Conservation (phyloP, 73 alveolate species). For the Paramecium tetraurelia region DNA sequence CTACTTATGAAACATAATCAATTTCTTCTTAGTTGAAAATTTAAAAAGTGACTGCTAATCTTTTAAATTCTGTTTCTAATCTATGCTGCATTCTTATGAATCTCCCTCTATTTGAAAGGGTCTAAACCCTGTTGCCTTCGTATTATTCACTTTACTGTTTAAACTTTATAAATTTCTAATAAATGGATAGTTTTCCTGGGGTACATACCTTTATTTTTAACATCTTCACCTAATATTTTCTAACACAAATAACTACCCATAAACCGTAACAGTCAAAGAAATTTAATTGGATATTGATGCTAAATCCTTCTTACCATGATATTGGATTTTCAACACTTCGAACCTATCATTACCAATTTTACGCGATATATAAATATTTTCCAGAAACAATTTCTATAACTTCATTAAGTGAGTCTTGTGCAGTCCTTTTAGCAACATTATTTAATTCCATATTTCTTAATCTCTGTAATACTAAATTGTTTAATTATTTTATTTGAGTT, state of each 20-base stretch:
- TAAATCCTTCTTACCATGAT: too few relatives aligned
- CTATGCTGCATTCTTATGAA: neutral
- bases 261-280: too few relatives aligned
- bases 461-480: neutral
- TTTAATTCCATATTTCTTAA: neutral
- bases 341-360: too few relatives aligned
- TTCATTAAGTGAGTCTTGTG: constrained; percentile 50
- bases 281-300: too few relatives aligned
- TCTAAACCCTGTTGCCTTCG: neutral
- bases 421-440: neutral
- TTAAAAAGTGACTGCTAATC: neutral
- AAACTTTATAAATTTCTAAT: neutral
- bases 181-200: too few relatives aligned
- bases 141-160: neutral
- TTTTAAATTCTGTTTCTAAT: neutral
- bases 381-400: constrained; percentile 46
- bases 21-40: neutral
- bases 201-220: too few relatives aligned
- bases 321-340: too few relatives aligned
- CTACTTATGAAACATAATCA: neutral
- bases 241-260: too few relatives aligned
- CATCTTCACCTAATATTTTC: too few relatives aligned
- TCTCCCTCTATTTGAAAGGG: neutral
- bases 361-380: constrained; percentile 13
- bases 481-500: neutral